These are phyloP conservation scores for Benincasa hispida DNA, from an alignment of 306 rosid genomes.

Conservation along the genomic window DNA sequence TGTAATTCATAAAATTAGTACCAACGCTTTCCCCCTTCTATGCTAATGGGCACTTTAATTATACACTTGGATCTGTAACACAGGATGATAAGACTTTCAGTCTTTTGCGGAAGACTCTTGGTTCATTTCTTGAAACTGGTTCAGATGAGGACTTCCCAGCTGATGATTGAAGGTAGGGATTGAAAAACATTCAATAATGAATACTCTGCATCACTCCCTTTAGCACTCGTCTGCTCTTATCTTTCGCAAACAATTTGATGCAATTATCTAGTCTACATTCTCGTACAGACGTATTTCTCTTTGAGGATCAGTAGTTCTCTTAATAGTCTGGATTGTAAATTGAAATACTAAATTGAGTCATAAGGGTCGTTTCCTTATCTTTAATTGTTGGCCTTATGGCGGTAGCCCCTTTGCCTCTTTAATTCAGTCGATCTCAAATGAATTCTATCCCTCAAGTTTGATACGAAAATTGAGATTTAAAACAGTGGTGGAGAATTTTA, in stretches of 20 bases:
- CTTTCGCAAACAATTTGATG: background rate
- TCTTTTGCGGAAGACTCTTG: slow-evolving; percentile 73
- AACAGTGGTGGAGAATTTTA: no score
- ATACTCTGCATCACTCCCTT: background rate
- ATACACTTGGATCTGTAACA: background rate
- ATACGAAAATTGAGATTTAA: no score
- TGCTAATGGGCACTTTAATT: background rate
- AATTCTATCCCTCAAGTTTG: no score
- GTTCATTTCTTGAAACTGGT: slow-evolving; percentile 58
- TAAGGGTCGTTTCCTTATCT: background rate
- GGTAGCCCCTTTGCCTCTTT: background rate
- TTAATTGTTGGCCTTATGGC: background rate
- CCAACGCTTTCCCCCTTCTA: background rate
- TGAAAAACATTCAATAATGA: background rate
- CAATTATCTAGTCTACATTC: background rate
- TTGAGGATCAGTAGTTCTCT: background rate
- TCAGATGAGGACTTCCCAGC: slow-evolving; percentile 81
- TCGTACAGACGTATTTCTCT: background rate
- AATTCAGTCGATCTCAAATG: background rate
- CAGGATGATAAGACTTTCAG: slow-evolving; percentile 90
- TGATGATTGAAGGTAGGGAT: slow-evolving; percentile 31
- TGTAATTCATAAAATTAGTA: background rate
- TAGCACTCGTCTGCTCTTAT: background rate
- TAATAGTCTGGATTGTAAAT: background rate
- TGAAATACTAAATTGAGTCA: background rate